Percentiles rank a stretch among this genome's conserved stretches.
phyloP scores from a whole-genome alignment of 116 monocot genomes.

The Cymodocea nodosa region DNA sequence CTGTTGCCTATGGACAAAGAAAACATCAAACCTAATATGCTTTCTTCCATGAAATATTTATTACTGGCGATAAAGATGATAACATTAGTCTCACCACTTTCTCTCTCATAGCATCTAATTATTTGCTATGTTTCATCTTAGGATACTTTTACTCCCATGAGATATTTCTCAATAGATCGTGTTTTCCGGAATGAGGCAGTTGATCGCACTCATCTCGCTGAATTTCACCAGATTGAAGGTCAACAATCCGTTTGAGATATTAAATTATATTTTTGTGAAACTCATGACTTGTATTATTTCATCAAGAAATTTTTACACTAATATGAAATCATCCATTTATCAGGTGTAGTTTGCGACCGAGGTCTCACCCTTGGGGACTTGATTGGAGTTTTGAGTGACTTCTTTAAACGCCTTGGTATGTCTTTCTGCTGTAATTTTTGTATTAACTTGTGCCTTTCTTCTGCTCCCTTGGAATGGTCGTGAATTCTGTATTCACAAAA shows the following conservation, averaged over 20 bases:
- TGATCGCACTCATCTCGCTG: constrained; percentile 95
- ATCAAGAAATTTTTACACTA: background rate
- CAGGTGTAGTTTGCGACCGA: constrained; percentile 86
- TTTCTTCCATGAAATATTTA: too few relatives aligned
- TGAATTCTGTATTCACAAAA: background rate
- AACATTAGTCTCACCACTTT: too few relatives aligned
- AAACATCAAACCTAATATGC: too few relatives aligned
- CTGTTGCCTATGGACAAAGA: too few relatives aligned
- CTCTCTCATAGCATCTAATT: too few relatives aligned
- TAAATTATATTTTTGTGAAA: background rate
- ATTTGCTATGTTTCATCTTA: constrained; percentile 6
- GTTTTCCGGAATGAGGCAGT: constrained; percentile 99
- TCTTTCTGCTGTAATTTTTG: background rate
- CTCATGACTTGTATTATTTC: background rate
- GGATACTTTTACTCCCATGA: constrained; percentile 72
- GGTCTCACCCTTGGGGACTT: constrained; percentile 91
- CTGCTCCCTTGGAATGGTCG: background rate
- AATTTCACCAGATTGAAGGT: constrained; percentile 99
- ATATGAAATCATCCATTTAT: background rate
- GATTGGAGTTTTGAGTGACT: constrained; percentile 87
- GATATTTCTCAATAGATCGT: constrained; percentile 92
- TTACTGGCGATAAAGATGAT: too few relatives aligned
- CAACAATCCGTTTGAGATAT: background rate
- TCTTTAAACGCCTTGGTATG: constrained; percentile 87
- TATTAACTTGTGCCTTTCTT: background rate